A percentile compares a stretch with the other conserved stretches of the same genome.
These are phyloP conservation scores for Aurifilum marmelostoma DNA, from an alignment of 2,329 filamentous ascomycete species.

Conservation along the genomic window DNA sequence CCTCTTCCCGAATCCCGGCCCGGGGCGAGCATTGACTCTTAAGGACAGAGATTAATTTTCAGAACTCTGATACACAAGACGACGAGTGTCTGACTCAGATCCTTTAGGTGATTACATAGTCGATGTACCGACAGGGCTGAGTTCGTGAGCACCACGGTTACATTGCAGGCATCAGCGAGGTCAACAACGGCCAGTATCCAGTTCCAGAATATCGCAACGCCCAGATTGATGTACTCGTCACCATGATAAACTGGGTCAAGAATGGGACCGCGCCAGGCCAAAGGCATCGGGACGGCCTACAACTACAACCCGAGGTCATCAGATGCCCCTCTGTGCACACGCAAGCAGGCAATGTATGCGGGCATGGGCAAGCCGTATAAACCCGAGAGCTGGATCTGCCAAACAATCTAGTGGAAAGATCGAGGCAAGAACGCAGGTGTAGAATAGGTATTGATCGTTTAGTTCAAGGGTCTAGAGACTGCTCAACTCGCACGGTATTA, in stretches of 20 bases:
- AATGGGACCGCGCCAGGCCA: constrained; percentile 34
- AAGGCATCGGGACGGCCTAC: constrained; percentile 2
- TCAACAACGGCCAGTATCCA: background rate
- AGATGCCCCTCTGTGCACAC: background rate
- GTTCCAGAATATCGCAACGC: constrained; percentile 31
- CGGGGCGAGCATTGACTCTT: constrained; percentile 32
- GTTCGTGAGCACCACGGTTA: constrained; percentile 1
- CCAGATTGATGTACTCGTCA: constrained; percentile 30
- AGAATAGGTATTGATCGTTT: background rate
- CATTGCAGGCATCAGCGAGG: background rate
- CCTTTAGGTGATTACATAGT: background rate
- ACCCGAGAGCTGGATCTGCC: background rate
- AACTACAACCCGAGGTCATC: background rate
- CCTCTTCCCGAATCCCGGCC: constrained; percentile 55
- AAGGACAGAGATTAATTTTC: too few relatives aligned
- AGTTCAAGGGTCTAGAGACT: too few relatives aligned
- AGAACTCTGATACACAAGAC: too few relatives aligned
- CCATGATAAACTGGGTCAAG: constrained; percentile 37
- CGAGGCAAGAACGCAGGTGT: background rate
- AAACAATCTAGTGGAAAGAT: background rate
- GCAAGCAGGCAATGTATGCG: background rate
- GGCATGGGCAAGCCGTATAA: background rate
- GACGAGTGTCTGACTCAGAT: background rate
- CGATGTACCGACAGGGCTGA: constrained; percentile 4
- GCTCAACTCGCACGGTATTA: too few relatives aligned